Base-by-base conservation (phyloP, 1,284 basidiomycete species). In the Sporisorium reilianum region DNA sequence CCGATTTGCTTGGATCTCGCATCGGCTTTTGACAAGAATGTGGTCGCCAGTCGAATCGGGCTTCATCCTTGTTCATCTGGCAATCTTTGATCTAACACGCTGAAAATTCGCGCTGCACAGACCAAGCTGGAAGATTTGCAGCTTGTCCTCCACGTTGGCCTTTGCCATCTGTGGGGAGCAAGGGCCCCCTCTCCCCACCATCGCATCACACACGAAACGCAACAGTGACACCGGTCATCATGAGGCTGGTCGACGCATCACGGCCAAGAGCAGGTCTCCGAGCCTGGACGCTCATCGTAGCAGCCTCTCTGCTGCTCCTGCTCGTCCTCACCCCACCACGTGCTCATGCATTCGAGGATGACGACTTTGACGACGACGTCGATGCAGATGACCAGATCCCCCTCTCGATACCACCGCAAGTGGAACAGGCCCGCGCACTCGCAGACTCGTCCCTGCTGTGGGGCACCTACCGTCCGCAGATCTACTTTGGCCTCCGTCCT, bases 401-500 rank as follows among this genome's bases (percentile, higher is more conserved):
- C 14, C 22, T 58, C 25, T 11, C 56, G 12, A 25, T 56, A 23
- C 30, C 66, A 2, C 64, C 73, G 3, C 63, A 68, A 48, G 62
- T 32, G n/a, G 10, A 58, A 4, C 60, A 69, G 25, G 68, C 68
- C 0, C 64, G 52, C 11, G 40, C 44, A 16, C 54, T 61, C 12
- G 67, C 68, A 12, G 68, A 75, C 22, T 42, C 80, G 22, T 90
- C 91, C 9, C 85, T 94, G n/a, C 85, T 94, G 76, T 97, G 95
- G 95, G 94, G 94, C 3, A 88, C 92, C 0, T 97, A 95, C 84
- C 88, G 95, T 41, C 93, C 95, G 1, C 93, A 94, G 80, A 88
- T 97, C 30, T 97, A 97, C 87, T 96, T 97, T 85, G 95, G 95
- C 30, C 86, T 97, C 55, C 88, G 93, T 48, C 92, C 95, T 22